Evolutionary conservation across 75 land plant genomes (phyloP), one percentile per base, ranked within the genome.

Genomic region (Azolla pinnata): DNA sequence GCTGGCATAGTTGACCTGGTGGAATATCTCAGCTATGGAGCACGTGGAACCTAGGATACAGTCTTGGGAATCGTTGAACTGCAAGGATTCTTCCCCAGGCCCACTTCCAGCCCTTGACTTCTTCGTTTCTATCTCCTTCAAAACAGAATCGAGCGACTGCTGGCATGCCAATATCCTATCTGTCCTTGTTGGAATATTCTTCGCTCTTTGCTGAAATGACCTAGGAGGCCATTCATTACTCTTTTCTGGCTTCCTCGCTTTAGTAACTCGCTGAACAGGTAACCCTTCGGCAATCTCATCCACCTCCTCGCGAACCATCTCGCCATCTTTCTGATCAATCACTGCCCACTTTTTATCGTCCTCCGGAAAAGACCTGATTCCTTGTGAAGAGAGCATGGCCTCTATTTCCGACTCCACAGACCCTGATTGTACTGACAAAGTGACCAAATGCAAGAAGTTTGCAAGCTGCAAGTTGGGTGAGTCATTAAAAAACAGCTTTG

Each of bases 371-470:
- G 74, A 63, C 1, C 63, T 68, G 23, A 90, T 44, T 51, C 75
- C 78, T 58, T 90, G 97, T 46, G 76, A 60, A 25, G 54, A 21
- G 3, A 52, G 54, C 27, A 81, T 81, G 33, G 72, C 70, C 57
- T 90, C 97, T 19, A 64, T 60, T 40, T 80, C 80, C 42, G 72
- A 74, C 56, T 68, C 80, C 47, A 62, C 62, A 31, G 83, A 72
- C 32, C 88, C 86, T 19, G 77, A 80, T 58, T 78, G 69, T 29
- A 74, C 86, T 85, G 84, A 81, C 30, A 82, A 73, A 52, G 88
- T 80, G 51, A 91, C 55, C 70, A 91, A 75, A 58, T 87, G 88
- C 55, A 91, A 78, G 40, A 91, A 91, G 75, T 87, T 87, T 56
- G 92, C 86, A 19, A 91, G 59, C 31, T 77, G 88, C 26, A 79